These are phyloP conservation scores for Magnolia officinalis DNA, from an alignment of 164 flowering plant genomes.

Conservation along the genomic window DNA sequence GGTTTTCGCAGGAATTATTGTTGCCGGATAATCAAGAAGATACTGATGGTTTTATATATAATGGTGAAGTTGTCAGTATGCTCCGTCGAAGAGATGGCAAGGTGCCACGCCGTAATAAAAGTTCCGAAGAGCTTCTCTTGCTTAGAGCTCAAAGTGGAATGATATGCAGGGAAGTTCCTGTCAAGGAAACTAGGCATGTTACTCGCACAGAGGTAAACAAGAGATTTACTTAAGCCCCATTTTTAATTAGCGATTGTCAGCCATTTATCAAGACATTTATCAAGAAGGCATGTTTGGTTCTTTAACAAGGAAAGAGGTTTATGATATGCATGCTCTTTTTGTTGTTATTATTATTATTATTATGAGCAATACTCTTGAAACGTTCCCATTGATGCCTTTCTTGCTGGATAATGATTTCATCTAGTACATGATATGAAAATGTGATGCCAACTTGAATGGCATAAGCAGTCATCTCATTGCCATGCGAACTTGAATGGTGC, in stretches of 20 bases:
- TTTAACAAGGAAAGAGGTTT: neutral
- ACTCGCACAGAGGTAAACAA: conserved; percentile 71
- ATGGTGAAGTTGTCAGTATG: conserved; percentile 17
- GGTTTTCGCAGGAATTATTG: conserved; percentile 35
- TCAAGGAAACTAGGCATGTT: conserved; percentile 66
- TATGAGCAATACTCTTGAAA: neutral
- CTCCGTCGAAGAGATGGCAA: conserved; percentile 5
- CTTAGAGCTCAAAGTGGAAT: conserved; percentile 51
- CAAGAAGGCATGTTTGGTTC: neutral
- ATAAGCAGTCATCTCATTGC: neutral
- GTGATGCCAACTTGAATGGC: neutral
- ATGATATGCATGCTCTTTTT: no score
- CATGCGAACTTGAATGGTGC: neutral
- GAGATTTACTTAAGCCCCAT: neutral
- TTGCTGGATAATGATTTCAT: neutral
- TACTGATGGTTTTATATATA: conserved; percentile 8
- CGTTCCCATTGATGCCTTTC: neutral
- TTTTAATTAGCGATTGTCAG: neutral
- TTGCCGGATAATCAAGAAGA: conserved; percentile 9
- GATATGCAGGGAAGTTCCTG: conserved; percentile 81
- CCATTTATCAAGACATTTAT: conserved; percentile 1
- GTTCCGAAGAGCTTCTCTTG: conserved; percentile 65
- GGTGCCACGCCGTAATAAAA: conserved; percentile 26
- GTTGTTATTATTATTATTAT: no score
- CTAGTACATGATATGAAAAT: neutral